phyloP scores from a whole-genome alignment of 495 filamentous ascomycete genomes.

The Aspergillus sclerotioniger region DNA sequence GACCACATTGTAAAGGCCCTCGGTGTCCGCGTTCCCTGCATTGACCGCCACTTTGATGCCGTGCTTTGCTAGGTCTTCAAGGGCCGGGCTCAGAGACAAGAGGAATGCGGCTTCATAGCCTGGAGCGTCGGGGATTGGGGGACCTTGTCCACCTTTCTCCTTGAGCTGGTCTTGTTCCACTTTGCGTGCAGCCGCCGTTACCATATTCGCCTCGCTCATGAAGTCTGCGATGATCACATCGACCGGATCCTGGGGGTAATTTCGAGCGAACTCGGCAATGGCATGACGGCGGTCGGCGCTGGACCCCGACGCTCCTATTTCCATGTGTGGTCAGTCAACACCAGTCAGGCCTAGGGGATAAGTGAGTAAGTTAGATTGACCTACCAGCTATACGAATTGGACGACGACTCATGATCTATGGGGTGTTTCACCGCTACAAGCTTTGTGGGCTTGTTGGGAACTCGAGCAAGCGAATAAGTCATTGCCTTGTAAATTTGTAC shows the following conservation, averaged over 20 bases:
- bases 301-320: constrained; percentile 47
- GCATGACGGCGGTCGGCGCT: constrained; percentile 57
- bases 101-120: constrained; percentile 55
- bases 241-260: constrained; percentile 48
- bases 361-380: neutral
- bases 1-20: constrained; percentile 47
- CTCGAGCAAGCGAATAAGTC: no score
- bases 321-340: neutral
- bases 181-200: constrained; percentile 39
- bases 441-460: no score
- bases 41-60: constrained; percentile 58
- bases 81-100: constrained; percentile 50
- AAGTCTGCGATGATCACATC: constrained; percentile 59
- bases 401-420: constrained; percentile 18
- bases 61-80: constrained; percentile 49
- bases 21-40: constrained; percentile 53
- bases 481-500: no score
- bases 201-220: constrained; percentile 58
- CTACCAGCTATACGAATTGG: constrained; percentile 26
- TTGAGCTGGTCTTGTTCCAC: constrained; percentile 28
- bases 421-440: neutral
- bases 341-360: neutral
- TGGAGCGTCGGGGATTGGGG: constrained; percentile 14
- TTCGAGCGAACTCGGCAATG: constrained; percentile 50
- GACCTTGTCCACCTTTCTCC: neutral